A percentile compares a stretch with the other conserved stretches of the same genome.
Conservation (phyloP, 78 protist species). For the Mantamonas sphyraenae region DNA sequence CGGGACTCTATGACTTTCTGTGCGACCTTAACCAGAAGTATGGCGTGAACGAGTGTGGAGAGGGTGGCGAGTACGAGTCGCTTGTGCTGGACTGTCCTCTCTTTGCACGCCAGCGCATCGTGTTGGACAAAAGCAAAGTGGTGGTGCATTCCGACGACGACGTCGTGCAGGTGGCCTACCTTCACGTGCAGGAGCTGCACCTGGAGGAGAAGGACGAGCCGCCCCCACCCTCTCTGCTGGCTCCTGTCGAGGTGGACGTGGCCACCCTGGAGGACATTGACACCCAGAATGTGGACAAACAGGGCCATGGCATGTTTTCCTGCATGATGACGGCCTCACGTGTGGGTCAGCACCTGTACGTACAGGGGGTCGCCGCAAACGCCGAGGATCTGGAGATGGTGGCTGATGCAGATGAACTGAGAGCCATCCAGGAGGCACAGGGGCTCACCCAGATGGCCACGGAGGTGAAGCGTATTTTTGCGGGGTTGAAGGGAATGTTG, state of each 20-base stretch:
- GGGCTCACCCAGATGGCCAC: background rate
- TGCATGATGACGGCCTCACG: no score
- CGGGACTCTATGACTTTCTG: constrained; percentile 31
- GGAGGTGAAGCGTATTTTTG: background rate
- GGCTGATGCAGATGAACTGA: background rate
- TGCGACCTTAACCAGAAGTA: no score
- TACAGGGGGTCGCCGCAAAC: no score
- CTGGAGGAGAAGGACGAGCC: constrained; percentile 11
- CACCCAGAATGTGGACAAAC: no score
- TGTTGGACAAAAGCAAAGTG: constrained; percentile 5
- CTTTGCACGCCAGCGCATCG: constrained; percentile 38
- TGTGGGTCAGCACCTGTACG: no score
- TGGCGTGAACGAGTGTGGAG: constrained; percentile 84
- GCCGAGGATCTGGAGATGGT: background rate
- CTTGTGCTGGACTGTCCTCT: constrained; percentile 82
- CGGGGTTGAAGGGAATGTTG: background rate
- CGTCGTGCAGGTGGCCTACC: constrained; percentile 42
- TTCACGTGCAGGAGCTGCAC: background rate
- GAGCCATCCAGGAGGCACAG: background rate
- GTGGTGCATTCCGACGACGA: constrained; percentile 11
- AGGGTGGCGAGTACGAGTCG: constrained; percentile 99
- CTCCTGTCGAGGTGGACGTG: no score
- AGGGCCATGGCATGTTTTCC: no score
- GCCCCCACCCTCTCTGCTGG: no score
- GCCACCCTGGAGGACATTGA: no score